Evolutionary conservation across 1,139 yeast genomes (phyloP).

Genomic region (Yamadazyma atmosphaerica): DNA sequence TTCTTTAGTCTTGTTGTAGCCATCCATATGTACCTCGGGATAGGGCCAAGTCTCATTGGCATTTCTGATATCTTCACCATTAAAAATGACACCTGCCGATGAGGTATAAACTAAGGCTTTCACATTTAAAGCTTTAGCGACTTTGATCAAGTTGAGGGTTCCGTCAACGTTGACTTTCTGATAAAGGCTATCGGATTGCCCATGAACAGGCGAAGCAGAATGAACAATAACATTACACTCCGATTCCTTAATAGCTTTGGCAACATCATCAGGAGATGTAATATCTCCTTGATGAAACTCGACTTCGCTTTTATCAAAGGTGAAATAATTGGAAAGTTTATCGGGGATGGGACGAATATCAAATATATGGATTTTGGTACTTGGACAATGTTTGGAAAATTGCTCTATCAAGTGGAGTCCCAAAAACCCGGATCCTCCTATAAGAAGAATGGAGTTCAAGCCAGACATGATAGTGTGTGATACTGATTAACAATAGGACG

Average conservation of each 20-base stretch:
- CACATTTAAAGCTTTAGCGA: slow-evolving; percentile 54
- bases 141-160: slow-evolving; percentile 70
- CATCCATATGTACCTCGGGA: slow-evolving; percentile 92
- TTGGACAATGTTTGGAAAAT: slow-evolving; percentile 66
- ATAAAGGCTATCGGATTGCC: slow-evolving; percentile 74
- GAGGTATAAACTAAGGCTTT: slow-evolving; percentile 89
- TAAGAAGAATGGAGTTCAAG: slow-evolving; percentile 66
- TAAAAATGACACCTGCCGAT: slow-evolving; percentile 95
- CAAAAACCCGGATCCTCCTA: slow-evolving; percentile 94
- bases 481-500: background rate
- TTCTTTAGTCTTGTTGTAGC: slow-evolving; percentile 94
- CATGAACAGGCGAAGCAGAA: slow-evolving; percentile 96
- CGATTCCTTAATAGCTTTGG: slow-evolving; percentile 57
- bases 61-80: slow-evolving; percentile 86
- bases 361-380: slow-evolving; percentile 78
- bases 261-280: slow-evolving; percentile 70
- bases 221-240: slow-evolving; percentile 83
- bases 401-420: slow-evolving; percentile 91
- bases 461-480: slow-evolving; percentile 7
- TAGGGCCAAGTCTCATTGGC: slow-evolving; percentile 96
- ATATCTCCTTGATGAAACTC: slow-evolving; percentile 79
- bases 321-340: slow-evolving; percentile 65
- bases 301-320: slow-evolving; percentile 62
- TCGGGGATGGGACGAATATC: slow-evolving; percentile 88
- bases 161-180: slow-evolving; percentile 91